Conservation (phyloP, 1,284 basidiomycete species). For the Rhodotorula sp. region DNA sequence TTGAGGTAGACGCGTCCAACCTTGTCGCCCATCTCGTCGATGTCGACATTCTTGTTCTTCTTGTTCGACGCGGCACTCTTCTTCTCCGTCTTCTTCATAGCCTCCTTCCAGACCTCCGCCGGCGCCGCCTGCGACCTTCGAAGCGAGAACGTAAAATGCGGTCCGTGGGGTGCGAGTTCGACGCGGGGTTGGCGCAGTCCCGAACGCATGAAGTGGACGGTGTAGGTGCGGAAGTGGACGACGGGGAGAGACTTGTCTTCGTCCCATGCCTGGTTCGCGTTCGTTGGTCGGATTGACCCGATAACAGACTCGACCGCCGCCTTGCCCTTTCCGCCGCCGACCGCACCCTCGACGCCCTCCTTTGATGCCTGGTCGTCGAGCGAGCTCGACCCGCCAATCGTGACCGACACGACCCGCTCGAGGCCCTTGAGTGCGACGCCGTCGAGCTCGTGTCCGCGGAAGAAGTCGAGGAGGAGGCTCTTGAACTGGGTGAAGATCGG, state of each 20-base stretch:
- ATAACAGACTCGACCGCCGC: conserved; percentile 33
- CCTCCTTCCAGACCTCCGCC: conserved; percentile 73
- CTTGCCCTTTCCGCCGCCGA: conserved; percentile 12
- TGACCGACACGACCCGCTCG: conserved; percentile 87
- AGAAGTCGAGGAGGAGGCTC: conserved; percentile 79
- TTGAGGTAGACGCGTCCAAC: conserved; percentile 75
- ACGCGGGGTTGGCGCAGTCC: conserved; percentile 76
- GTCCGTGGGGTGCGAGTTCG: conserved; percentile 85
- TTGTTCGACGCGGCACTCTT: conserved; percentile 81
- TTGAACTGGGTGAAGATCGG: conserved; percentile 89
- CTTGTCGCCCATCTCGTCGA: conserved; percentile 97
- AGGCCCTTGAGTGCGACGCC: conserved; percentile 80
- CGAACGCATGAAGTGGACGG: conserved; percentile 69
- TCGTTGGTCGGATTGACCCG: conserved; percentile 9
- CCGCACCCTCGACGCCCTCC: conserved; percentile 6
- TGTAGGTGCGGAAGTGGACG: conserved; percentile 87
- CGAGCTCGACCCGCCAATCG: conserved; percentile 55
- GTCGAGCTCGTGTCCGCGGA: conserved; percentile 83
- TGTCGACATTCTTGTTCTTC: conserved; percentile 76
- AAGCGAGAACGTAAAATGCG: conserved; percentile 78
- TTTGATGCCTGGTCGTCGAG: conserved; percentile 10
- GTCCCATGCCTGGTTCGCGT: conserved; percentile 21
- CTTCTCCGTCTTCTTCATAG: conserved; percentile 80
- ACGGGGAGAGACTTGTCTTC: conserved; percentile 59
- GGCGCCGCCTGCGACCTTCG: conserved; percentile 74